Evolutionary conservation across 2,329 filamentous ascomycete genomes (phyloP), one percentile per base, ranked within the genome.

Genomic region (Fusarium robinianum): DNA sequence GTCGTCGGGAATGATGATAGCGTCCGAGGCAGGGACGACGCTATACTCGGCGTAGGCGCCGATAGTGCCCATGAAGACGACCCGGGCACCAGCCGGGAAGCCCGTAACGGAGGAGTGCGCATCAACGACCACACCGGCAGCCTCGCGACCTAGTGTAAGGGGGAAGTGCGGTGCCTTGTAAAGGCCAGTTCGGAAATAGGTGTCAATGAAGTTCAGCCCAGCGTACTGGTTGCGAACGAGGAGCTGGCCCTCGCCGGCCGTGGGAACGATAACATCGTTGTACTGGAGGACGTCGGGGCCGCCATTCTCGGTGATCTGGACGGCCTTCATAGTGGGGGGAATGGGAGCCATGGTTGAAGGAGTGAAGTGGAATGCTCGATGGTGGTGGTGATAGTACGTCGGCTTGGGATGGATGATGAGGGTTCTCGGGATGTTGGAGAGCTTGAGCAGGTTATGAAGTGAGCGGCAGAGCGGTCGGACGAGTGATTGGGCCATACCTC

Each of bases 201-300:
- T 95, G 69, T 96, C 91, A 62, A 96, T 95, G 71, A 80, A 96
- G 71, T 96, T 96, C 49, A 96, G 74, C 47, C 90, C 91, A 34
- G 86, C 77, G 64, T 80, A 87, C 53, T 85, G 81, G 68, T 95
- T 95, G 69, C 85, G 87, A 46, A 96, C 80, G 4, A 96, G 79
- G 15, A 96, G 69, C 56, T 95, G 77, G 46, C 83, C 84, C n/a
- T 84, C 80, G 23, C 80, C 73, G 3, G 79, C 80, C 35, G 76
- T 71, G 0, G 90, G 88, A 2, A 95, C 80, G 12, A 67, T 83
- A 4, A 90, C 66, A 62, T 89, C 81, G 61, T 78, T 85, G 68
- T 85, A 83, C 61, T 90, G 73, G 9, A 91, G 75, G 60, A 88
- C 91, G 46, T 88, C 81, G 33, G 79, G 74, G 60, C 87, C 86